Percentiles rank a stretch among this genome's conserved stretches.
These are phyloP conservation scores for Coemansia sp. DNA, from an alignment of 192 early-diverging fungal species.

Conservation along the genomic window DNA sequence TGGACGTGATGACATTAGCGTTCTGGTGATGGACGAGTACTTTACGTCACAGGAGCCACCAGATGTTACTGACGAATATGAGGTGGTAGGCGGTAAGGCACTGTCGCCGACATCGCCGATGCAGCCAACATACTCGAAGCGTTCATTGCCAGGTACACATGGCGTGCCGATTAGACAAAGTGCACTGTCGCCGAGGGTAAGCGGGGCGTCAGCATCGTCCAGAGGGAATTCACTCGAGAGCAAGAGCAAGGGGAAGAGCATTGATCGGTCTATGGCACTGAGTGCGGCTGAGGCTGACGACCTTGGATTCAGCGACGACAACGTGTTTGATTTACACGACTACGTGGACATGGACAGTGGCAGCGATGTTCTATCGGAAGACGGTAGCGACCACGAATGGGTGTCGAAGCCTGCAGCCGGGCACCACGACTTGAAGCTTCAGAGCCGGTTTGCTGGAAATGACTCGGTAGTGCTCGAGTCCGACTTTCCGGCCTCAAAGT, in stretches of 20 bases:
- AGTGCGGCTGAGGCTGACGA: constrained; percentile 16
- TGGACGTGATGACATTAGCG: constrained; percentile 43
- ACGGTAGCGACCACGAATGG: constrained; percentile 14
- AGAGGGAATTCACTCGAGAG: constrained; percentile 28
- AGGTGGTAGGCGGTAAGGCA: constrained; percentile 42
- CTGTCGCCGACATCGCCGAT: constrained; percentile 41
- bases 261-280: constrained; percentile 5
- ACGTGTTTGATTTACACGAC: constrained; percentile 37
- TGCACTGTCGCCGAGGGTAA: constrained; percentile 1
- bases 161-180: constrained; percentile 13
- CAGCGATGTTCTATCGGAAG: constrained; percentile 20
- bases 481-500: constrained; percentile 24
- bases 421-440: constrained; percentile 10
- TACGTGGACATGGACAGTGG: constrained; percentile 41
- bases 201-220: constrained; percentile 1
- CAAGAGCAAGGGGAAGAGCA: constrained; percentile 19
- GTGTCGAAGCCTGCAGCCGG: background rate
- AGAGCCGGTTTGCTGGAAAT: constrained; percentile 34
- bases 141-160: background rate
- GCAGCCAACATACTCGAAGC: constrained; percentile 42
- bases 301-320: constrained; percentile 24
- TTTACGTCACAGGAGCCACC: constrained; percentile 39
- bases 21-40: constrained; percentile 43
- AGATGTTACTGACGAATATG: constrained; percentile 44
- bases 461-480: constrained; percentile 47